Conservation (phyloP, 1,139 yeast genomes). For the Chernovozyma sophiae-reginae region DNA sequence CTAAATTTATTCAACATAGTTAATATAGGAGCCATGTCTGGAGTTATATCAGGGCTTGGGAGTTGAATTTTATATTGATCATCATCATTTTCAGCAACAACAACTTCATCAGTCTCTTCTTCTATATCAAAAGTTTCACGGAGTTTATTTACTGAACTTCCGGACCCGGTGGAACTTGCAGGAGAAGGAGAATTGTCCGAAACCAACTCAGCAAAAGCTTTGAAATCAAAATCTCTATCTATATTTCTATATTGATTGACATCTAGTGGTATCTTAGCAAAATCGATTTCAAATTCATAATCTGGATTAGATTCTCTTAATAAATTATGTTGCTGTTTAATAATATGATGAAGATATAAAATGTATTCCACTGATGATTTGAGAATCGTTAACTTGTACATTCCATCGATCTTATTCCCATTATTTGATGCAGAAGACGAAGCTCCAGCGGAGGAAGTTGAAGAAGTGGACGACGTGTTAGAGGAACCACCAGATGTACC, state of each 20-base stretch:
- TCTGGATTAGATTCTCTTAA: conserved; percentile 19
- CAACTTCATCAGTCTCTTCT: conserved; percentile 13
- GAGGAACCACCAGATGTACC: not conserved
- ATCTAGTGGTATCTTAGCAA: conserved; percentile 50
- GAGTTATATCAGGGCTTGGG: conserved; percentile 43
- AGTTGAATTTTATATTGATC: conserved; percentile 19
- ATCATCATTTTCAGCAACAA: conserved; percentile 4
- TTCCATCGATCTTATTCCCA: conserved; percentile 51
- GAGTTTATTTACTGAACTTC: conserved; percentile 1
- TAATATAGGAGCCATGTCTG: conserved; percentile 38
- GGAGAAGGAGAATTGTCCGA: not conserved
- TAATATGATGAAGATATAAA: conserved; percentile 59
- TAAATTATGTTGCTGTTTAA: conserved; percentile 43
- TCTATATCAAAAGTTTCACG: conserved; percentile 5
- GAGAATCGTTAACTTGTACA: conserved; percentile 76
- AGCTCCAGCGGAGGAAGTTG: conserved; percentile 7
- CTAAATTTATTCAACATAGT: conserved; percentile 26
- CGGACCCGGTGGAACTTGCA: not conserved
- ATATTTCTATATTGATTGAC: conserved; percentile 57
- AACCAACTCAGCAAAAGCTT: conserved; percentile 12
- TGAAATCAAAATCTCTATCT: conserved; percentile 52
- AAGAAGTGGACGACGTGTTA: conserved; percentile 9
- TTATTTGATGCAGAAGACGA: conserved; percentile 14
- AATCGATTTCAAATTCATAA: conserved; percentile 38
- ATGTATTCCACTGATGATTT: conserved; percentile 82